Evolutionary conservation across 371 early-diverging fungal species (phyloP), one percentile per base, ranked within the genome.

Genomic region (Mortierella sp.): DNA sequence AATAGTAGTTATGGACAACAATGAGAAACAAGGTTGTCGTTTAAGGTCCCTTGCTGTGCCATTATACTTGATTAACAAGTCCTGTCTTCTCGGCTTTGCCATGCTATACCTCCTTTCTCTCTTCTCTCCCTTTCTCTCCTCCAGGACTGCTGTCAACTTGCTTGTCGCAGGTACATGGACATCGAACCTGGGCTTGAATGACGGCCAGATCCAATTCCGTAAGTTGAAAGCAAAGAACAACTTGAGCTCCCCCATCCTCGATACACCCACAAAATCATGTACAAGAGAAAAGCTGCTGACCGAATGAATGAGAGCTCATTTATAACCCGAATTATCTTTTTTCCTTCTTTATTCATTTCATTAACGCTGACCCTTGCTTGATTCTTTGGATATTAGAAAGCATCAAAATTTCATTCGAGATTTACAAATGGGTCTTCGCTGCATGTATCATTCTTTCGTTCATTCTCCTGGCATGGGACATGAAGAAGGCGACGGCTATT

Each of bases 361-460:
- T 24, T 76, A 52, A n/a, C 68, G 68, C 26, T 72, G n/a, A 48
- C 31, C 63, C 63, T 63, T 63, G 63, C 63, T 9, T 26, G 28
- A 10, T 26, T 28, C 10, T 10, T 63, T 34, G 26, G 16, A 5
- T 47, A 7, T 31, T 74, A 79, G 80, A 44, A 7, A 48, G 19
- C n/a, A 63, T 84, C 38, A 34, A 21, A 2, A 84, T 84, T n/a
- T 74, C 84, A 8, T 84, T 81, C 57, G 74, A 73, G 16, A 73
- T 81, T 50, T 84, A 84, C 79, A 81, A 76, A 77, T 94, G 91
- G 91, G 88, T 97, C 80, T 95, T 92, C 71, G 89, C 95, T 31
- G 94, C 90, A 0, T 95, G 95, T 77, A 94, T 96, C 63, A 70
- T 90, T 42, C 80, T 95, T 1, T 95, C 96, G 2, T 95, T 94